phyloP scores from a whole-genome alignment of 2,329 filamentous ascomycete genomes.

The Exophiala sp. region DNA sequence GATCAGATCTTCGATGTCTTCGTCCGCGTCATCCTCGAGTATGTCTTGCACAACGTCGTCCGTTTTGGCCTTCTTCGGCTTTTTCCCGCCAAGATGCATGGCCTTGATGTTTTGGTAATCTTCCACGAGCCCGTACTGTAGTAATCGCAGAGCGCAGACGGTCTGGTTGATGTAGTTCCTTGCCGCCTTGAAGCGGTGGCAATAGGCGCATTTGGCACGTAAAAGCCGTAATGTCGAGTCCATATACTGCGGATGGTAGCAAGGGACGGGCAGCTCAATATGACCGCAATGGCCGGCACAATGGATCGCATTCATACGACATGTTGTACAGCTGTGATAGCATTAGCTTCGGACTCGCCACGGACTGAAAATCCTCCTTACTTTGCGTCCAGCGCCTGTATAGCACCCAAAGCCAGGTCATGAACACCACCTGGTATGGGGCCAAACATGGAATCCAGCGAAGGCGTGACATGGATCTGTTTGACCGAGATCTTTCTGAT shows the following conservation, averaged over 20 bases:
- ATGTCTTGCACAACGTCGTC: constrained; percentile 22
- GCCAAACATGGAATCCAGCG: constrained; percentile 88
- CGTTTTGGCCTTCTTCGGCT: constrained; percentile 6
- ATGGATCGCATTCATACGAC: constrained; percentile 70
- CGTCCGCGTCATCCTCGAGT: constrained; percentile 50
- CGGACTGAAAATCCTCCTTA: background rate
- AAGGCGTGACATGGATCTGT: constrained; percentile 84
- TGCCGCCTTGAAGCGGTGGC: constrained; percentile 76
- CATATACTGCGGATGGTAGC: constrained; percentile 96
- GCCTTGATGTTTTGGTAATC: constrained; percentile 50
- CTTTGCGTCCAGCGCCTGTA: constrained; percentile 45
- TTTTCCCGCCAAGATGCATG: constrained; percentile 38
- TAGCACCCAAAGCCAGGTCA: constrained; percentile 84
- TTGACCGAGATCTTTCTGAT: constrained; percentile 87
- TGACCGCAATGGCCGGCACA: constrained; percentile 94
- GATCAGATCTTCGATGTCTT: constrained; percentile 48
- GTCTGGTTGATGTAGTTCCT: constrained; percentile 70
- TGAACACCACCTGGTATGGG: constrained; percentile 88
- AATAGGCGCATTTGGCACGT: constrained; percentile 84
- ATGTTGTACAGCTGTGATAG: constrained; percentile 72
- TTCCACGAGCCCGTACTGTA: constrained; percentile 74
- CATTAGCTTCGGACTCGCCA: constrained; percentile 9
- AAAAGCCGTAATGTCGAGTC: constrained; percentile 83
- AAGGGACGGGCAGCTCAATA: constrained; percentile 85
- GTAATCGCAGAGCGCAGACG: constrained; percentile 73